A percentile compares a stretch with the other conserved stretches of the same genome.
These are phyloP conservation scores for Durotheca rogersii DNA, from an alignment of 495 filamentous ascomycete species.

Conservation along the genomic window DNA sequence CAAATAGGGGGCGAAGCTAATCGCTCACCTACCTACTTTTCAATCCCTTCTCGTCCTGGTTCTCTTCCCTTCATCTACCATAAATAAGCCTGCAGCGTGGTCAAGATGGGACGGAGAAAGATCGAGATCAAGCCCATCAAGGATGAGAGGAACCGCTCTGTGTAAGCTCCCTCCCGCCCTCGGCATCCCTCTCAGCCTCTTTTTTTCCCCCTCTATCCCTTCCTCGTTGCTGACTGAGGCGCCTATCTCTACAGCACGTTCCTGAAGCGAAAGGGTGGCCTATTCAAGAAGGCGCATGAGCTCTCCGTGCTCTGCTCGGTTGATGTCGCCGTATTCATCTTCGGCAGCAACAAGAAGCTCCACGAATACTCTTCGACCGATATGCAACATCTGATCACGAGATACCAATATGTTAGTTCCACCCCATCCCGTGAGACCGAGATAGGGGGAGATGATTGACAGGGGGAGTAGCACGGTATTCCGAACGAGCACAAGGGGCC, in stretches of 20 bases:
- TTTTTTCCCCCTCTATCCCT: slow-evolving; percentile 40
- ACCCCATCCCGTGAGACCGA: slow-evolving; percentile 6
- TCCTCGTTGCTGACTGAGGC: slow-evolving; percentile 83
- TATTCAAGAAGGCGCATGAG: slow-evolving; percentile 99
- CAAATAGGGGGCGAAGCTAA: slow-evolving; percentile 25
- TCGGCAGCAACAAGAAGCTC: slow-evolving; percentile 96
- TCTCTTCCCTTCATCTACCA: background rate
- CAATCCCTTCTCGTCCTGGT: background rate
- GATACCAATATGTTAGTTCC: slow-evolving; percentile 82
- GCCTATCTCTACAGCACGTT: slow-evolving; percentile 83
- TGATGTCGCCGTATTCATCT: slow-evolving; percentile 97
- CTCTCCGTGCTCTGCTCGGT: slow-evolving; percentile 96
- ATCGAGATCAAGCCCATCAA: slow-evolving; percentile 99
- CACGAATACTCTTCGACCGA: slow-evolving; percentile 95
- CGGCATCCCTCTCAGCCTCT: slow-evolving; percentile 3
- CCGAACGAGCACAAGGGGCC: slow-evolving; percentile 97
- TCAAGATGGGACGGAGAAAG: slow-evolving; percentile 67
- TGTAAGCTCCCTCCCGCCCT: slow-evolving; percentile 63
- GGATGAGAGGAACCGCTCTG: slow-evolving; percentile 97
- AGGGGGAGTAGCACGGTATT: slow-evolving; percentile 68
- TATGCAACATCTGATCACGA: slow-evolving; percentile 82
- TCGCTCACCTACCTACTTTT: slow-evolving; percentile 5
- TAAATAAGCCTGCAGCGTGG: slow-evolving; percentile 7
- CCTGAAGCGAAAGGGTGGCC: slow-evolving; percentile 94
- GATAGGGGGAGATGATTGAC: slow-evolving; percentile 32